These are phyloP conservation scores for Candida xiaguanensis DNA, from an alignment of 805 yeast genomes.

Conservation along the genomic window DNA sequence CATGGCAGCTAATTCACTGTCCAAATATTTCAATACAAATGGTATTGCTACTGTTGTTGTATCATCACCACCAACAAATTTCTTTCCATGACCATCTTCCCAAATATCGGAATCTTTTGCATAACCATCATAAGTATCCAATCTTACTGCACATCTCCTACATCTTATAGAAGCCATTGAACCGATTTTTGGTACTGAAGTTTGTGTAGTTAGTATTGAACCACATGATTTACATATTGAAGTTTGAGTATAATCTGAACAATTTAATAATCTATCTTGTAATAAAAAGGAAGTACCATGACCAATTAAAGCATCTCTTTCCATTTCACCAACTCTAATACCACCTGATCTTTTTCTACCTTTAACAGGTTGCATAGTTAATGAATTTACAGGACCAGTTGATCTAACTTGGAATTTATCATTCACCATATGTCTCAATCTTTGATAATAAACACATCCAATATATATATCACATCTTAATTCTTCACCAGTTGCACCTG, in stretches of 20 bases:
- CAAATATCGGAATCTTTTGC: conserved; percentile 75
- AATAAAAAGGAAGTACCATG: conserved; percentile 95
- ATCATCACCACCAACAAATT: conserved; percentile 86
- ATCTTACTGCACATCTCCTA: conserved; percentile 80
- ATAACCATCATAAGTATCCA: conserved; percentile 52
- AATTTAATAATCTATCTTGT: conserved; percentile 91
- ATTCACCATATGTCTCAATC: conserved; percentile 98
- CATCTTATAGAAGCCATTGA: conserved; percentile 74
- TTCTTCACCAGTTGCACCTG: conserved; percentile 98
- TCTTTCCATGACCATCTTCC: conserved; percentile 97
- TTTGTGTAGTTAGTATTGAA: conserved; percentile 82
- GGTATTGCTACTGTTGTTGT: conserved; percentile 97
- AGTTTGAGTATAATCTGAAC: conserved; percentile 93
- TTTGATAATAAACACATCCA: conserved; percentile 96
- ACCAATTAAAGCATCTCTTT: conserved; percentile 97
- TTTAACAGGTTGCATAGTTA: conserved; percentile 99
- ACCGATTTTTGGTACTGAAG: conserved; percentile 89
- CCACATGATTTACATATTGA: conserved; percentile 92
- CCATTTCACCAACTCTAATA: conserved; percentile 99
- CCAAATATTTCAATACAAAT: conserved; percentile 90
- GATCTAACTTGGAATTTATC: conserved; percentile 99
- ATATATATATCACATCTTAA: conserved; percentile 92
- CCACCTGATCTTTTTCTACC: conserved; percentile 99
- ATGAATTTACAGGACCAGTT: conserved; percentile 94
- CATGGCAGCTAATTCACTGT: conserved; percentile 95